Evolutionary conservation across 2,329 filamentous ascomycete species (phyloP).

Genomic region (Cryphonectria carpinicola): DNA sequence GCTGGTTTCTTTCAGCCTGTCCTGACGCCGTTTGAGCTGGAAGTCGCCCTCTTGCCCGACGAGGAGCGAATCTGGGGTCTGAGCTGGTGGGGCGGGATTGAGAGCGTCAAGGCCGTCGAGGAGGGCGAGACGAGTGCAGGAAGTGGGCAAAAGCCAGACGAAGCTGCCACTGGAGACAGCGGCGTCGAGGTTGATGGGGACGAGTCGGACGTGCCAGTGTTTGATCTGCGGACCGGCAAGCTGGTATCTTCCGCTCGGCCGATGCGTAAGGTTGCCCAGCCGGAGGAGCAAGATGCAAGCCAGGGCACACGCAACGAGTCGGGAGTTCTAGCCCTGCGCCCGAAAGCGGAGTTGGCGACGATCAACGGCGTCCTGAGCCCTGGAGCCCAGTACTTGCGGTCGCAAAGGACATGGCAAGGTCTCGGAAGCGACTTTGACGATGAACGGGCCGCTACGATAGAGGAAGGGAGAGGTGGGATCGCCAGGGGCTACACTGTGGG

Average conservation of each 20-base stretch:
- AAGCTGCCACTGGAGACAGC: conserved; percentile 30
- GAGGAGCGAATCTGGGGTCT: conserved; percentile 81
- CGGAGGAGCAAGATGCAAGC: conserved; percentile 30
- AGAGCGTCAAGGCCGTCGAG: conserved; percentile 60
- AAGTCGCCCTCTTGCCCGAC: conserved; percentile 75
- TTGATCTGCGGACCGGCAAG: conserved; percentile 85
- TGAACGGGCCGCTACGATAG: conserved; percentile 68
- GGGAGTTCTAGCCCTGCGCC: conserved; percentile 57
- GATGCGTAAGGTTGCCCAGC: conserved; percentile 57
- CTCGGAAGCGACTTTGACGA: conserved; percentile 82
- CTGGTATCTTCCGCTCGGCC: conserved; percentile 80
- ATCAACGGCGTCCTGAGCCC: conserved; percentile 89
- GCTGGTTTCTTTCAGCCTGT: conserved; percentile 83
- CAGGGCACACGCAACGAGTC: conserved; percentile 35
- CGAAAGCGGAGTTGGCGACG: conserved; percentile 73
- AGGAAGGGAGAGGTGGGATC: conserved; percentile 85
- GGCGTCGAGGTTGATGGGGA: conserved; percentile 50
- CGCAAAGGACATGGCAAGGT: conserved; percentile 87
- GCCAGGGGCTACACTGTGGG: conserved; percentile 87
- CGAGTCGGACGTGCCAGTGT: conserved; percentile 83
- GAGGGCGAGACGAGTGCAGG: conserved; percentile 34
- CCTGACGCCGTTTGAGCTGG: conserved; percentile 93
- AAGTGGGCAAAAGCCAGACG: conserved; percentile 29
- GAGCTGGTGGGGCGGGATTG: conserved; percentile 87
- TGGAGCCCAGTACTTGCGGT: conserved; percentile 83